phyloP scores from a whole-genome alignment of 345 rosid genomes.

The Salix arbutifolia region DNA sequence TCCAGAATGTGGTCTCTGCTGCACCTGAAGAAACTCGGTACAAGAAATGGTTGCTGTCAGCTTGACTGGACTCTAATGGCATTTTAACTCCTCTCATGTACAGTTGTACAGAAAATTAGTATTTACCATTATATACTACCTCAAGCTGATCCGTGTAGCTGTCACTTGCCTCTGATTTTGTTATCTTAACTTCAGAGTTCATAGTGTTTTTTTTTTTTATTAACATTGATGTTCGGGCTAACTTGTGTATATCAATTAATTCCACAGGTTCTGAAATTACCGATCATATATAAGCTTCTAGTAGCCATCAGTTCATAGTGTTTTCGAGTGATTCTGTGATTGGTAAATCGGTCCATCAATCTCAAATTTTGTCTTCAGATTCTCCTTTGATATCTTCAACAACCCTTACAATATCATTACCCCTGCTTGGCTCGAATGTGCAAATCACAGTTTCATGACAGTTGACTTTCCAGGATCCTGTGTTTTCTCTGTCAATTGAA shows the following conservation, averaged over 20 bases:
- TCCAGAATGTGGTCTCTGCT: not conserved
- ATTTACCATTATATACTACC: not conserved
- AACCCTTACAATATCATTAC: not conserved
- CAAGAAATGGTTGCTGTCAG: not conserved
- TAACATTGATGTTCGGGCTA: rapidly evolving
- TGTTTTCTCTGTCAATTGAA: not conserved
- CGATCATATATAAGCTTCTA: no score
- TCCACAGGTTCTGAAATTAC: rapidly evolving
- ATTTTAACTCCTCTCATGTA: not conserved
- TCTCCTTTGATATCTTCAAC: not conserved
- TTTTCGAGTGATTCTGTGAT: not conserved
- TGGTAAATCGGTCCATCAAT: not conserved
- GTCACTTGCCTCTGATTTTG: not conserved
- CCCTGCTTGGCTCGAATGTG: not conserved
- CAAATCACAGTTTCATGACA: not conserved
- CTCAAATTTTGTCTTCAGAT: not conserved
- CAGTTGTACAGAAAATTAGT: not conserved
- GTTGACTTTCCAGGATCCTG: not conserved
- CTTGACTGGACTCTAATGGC: not conserved
- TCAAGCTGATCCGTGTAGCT: not conserved
- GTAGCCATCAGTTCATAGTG: no score
- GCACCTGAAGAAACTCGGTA: not conserved
- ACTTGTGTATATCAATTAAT: rapidly evolving
- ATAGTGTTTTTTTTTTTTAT: not conserved
- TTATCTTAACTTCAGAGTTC: not conserved